phyloP scores from a whole-genome alignment of 78 protist species.

The Dictyostelium purpureum region DNA sequence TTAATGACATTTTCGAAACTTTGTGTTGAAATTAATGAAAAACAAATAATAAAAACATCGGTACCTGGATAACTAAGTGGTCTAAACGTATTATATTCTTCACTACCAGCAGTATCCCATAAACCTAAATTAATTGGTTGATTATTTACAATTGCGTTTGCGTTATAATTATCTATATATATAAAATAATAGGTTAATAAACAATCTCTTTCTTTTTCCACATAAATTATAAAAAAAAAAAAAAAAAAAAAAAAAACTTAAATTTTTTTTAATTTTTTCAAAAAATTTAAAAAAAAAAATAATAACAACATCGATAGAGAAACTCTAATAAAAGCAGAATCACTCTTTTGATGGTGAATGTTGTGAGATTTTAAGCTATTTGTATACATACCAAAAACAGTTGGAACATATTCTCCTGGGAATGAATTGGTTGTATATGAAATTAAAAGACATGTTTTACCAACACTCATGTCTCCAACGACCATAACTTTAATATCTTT shows the following conservation, averaged over 20 bases:
- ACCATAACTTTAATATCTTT: constrained; percentile 84
- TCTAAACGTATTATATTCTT: constrained; percentile 78
- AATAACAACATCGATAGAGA: background rate
- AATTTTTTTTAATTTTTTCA: background rate
- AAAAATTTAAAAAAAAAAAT: too few relatives aligned
- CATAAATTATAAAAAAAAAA: too few relatives aligned
- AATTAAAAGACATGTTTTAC: constrained; percentile 78
- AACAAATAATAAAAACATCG: constrained; percentile 81
- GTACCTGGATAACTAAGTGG: constrained; percentile 86
- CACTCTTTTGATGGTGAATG: background rate
- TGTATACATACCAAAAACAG: constrained; percentile 73
- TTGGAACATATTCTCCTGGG: constrained; percentile 84
- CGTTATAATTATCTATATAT: constrained; percentile 75
- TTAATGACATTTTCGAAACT: constrained; percentile 72
- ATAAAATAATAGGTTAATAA: background rate
- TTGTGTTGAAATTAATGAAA: constrained; percentile 39
- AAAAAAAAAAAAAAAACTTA: background rate
- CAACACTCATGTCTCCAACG: constrained; percentile 84
- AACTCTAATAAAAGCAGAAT: background rate
- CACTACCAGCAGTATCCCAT: constrained; percentile 87
- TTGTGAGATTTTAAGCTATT: background rate
- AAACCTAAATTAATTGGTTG: constrained; percentile 75
- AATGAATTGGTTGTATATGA: constrained; percentile 79
- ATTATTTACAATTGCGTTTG: constrained; percentile 83
- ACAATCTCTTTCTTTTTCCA: background rate